These are phyloP conservation scores for Aspergillus neoniger DNA, from an alignment of 2,329 filamentous ascomycete species.

Conservation along the genomic window DNA sequence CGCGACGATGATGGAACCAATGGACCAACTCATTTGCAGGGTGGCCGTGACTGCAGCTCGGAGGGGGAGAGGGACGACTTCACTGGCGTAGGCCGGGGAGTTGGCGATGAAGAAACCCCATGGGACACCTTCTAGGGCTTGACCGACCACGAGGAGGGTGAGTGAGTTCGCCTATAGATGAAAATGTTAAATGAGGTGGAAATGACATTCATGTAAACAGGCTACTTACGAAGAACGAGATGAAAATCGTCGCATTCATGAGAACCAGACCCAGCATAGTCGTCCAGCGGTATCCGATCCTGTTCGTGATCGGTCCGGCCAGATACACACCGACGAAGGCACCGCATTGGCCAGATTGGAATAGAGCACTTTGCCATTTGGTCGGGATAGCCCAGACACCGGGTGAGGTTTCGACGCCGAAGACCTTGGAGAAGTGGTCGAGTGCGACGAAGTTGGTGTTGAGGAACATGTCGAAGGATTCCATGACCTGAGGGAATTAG, in stretches of 20 bases:
- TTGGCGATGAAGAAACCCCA: constrained; percentile 37
- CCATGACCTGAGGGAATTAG: constrained; percentile 48
- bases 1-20: constrained; percentile 32
- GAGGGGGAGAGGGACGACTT: constrained; percentile 30
- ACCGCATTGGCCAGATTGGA: constrained; percentile 58
- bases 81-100: constrained; percentile 32
- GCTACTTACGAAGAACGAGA: constrained; percentile 57
- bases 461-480: constrained; percentile 54
- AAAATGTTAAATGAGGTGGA: no score
- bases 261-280: constrained; percentile 58
- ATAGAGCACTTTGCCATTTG: constrained; percentile 58
- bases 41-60: constrained; percentile 30
- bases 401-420: constrained; percentile 33
- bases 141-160: constrained; percentile 39
- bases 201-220: no score
- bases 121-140: constrained; percentile 33
- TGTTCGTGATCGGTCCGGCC: constrained; percentile 62
- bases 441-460: constrained; percentile 52
- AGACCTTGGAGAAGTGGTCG: constrained; percentile 39
- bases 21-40: constrained; percentile 34
- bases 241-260: constrained; percentile 62
- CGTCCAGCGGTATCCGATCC: constrained; percentile 62
- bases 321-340: constrained; percentile 62
- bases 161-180: constrained; percentile 41
- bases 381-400: constrained; percentile 39